Evolutionary conservation across 2,329 filamentous ascomycete species (phyloP).

Genomic region (Alternaria gansuensis): DNA sequence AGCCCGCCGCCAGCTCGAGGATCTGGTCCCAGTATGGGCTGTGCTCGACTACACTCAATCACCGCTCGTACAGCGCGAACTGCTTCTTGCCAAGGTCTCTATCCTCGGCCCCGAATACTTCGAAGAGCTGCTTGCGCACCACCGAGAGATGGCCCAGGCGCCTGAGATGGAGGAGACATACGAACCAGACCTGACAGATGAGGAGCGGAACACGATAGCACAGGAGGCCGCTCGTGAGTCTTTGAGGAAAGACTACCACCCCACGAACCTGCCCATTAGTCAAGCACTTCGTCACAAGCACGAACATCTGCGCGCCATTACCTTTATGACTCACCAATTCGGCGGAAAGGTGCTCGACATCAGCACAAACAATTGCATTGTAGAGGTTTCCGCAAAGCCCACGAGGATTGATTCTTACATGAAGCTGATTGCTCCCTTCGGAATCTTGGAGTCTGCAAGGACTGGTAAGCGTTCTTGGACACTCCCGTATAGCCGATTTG

Average conservation of each 20-base stretch:
- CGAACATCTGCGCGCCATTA: slow-evolving; percentile 95
- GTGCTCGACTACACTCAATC: slow-evolving; percentile 95
- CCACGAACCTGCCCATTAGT: slow-evolving; percentile 82
- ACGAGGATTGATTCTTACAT: slow-evolving; percentile 95
- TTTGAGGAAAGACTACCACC: slow-evolving; percentile 78
- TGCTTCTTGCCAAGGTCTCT: slow-evolving; percentile 94
- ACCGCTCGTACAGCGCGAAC: slow-evolving; percentile 92
- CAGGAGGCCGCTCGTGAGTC: slow-evolving; percentile 53
- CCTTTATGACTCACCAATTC: slow-evolving; percentile 96
- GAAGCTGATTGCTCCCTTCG: slow-evolving; percentile 92
- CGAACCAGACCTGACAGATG: slow-evolving; percentile 41
- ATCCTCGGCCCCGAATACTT: slow-evolving; percentile 98
- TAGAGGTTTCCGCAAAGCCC: slow-evolving; percentile 94
- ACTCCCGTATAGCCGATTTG: background rate
- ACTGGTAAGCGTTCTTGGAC: slow-evolving; percentile 66
- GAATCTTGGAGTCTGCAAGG: slow-evolving; percentile 93
- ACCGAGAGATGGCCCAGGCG: slow-evolving; percentile 81
- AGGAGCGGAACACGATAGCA: slow-evolving; percentile 44
- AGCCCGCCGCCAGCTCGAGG: slow-evolving; percentile 91
- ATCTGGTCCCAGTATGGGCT: slow-evolving; percentile 97
- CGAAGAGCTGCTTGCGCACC: slow-evolving; percentile 93
- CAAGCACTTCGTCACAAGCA: slow-evolving; percentile 96
- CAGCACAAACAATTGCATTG: slow-evolving; percentile 97
- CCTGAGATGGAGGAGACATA: slow-evolving; percentile 44
- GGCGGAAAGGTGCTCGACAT: slow-evolving; percentile 98